These are phyloP conservation scores for Mercurialis annua DNA, from an alignment of 345 rosid species.

Conservation along the genomic window DNA sequence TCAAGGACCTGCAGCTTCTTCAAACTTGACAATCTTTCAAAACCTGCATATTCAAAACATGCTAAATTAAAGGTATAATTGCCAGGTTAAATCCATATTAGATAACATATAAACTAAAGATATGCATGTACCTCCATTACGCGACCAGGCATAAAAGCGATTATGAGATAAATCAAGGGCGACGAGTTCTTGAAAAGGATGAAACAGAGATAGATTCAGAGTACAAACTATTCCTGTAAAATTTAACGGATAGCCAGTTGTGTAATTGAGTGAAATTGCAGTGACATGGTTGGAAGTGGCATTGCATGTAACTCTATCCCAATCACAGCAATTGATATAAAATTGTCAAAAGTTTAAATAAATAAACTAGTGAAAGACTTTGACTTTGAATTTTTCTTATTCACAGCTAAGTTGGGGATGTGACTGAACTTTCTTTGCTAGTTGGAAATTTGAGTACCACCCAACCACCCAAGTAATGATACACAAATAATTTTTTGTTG, in stretches of 20 bases:
- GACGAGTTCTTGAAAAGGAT: slow-evolving; percentile 10
- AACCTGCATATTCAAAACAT: neutral
- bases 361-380: neutral
- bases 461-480: no score
- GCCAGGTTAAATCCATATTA: neutral
- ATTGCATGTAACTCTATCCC: slow-evolving; percentile 20
- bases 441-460: no score
- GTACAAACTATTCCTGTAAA: neutral
- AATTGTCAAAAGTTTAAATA: neutral
- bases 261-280: neutral
- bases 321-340: slow-evolving; percentile 6
- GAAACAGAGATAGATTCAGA: slow-evolving; percentile 13
- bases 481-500: no score
- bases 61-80: neutral
- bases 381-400: neutral
- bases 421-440: no score
- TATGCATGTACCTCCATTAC: neutral
- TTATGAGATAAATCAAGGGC: slow-evolving; percentile 9
- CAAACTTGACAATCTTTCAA: neutral
- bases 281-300: neutral
- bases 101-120: neutral
- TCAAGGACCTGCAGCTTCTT: slow-evolving; percentile 7
- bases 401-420: neutral
- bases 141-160: neutral
- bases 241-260: neutral